Evolutionary conservation across 371 early-diverging fungal genomes (phyloP), one percentile per base, ranked within the genome.

Genomic region (Rhizopus stolonifer): DNA sequence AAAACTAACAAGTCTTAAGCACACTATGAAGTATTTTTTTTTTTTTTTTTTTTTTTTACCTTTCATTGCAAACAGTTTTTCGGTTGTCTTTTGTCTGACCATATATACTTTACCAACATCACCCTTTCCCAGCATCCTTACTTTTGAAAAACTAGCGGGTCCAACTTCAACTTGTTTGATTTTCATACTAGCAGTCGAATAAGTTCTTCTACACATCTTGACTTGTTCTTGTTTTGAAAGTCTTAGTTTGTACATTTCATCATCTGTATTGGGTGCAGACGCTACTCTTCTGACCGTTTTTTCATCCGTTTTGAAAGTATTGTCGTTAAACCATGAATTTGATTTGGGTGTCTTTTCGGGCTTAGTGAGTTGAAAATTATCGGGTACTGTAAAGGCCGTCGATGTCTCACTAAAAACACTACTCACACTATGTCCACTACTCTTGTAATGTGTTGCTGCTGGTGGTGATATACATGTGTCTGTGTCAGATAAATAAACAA

Each of bases 51-150:
- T 6, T 21, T 22, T 22, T 38, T 42, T 74, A 84, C 84, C 85
- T 82, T 97, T 97, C 93, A 96, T 93, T 5, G 98, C 98, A 69
- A 83, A 95, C 11, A 93, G 79, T 62, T 86, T 86, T 54, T 85
- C 88, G 2, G 87, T 79, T 34, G 83, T 88, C 67, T 92, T 94
- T 69, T 92, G 89, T 46, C 83, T 86, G 45, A 96, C 98, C 61
- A 97, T 81, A 58, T 92, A 97, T 1, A 97, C 98, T 66, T 90
- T 93, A 17, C 96, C 98, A 14, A 98, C 98, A 71, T 94, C 98
- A 23, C 98, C 98, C 70, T 92, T 92, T 42, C 98, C 98, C 22
- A 98, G 78, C 63, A 98, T 68, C 59, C 86, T 78, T 36, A 90
- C 68, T 63, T 94, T 94, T 32, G 68, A 73, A 70, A 95, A 97